phyloP scores from a whole-genome alignment of 2,329 filamentous ascomycete species.

The Pezicula radicicola region DNA sequence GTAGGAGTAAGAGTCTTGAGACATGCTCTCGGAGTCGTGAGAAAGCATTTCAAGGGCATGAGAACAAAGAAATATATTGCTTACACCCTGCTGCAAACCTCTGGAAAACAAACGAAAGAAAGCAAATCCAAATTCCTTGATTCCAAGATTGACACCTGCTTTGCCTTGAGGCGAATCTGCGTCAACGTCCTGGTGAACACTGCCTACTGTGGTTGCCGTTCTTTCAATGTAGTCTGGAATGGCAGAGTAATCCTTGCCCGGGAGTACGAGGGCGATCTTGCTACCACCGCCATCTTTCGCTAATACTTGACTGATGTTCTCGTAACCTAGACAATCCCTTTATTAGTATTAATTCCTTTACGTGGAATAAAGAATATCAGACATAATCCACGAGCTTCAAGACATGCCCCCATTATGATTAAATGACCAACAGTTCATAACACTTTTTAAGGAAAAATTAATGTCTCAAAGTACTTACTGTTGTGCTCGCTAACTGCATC shows the following conservation, averaged over 20 bases:
- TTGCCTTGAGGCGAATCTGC: constrained; percentile 9
- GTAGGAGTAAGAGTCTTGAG: too few species aligned
- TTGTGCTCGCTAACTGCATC: constrained; percentile 25
- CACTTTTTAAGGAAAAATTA: too few species aligned
- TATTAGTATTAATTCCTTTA: too few species aligned
- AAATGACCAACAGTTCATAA: too few species aligned
- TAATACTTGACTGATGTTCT: constrained; percentile 23
- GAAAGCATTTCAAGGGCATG: too few species aligned
- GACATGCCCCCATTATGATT: too few species aligned
- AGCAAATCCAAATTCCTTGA: constrained; percentile 21
- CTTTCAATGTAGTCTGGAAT: constrained; percentile 21
- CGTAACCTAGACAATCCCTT: constrained; percentile 4
- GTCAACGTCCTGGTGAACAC: constrained; percentile 13
- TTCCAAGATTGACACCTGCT: constrained; percentile 17
- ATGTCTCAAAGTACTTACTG: neutral
- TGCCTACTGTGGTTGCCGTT: constrained; percentile 17
- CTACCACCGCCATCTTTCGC: constrained; percentile 24
- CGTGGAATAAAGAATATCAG: too few species aligned
- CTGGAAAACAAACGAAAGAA: constrained; percentile 25
- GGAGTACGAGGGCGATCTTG: constrained; percentile 38
- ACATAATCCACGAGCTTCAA: too few species aligned
- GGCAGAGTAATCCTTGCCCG: constrained; percentile 36
- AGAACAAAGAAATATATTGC: too few species aligned
- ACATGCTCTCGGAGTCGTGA: too few species aligned
- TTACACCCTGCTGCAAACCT: constrained; percentile 41